Evolutionary conservation across 2,329 filamentous ascomycete species (phyloP), one percentile per base, ranked within the genome.

Genomic region (Trichoderma polysporum): DNA sequence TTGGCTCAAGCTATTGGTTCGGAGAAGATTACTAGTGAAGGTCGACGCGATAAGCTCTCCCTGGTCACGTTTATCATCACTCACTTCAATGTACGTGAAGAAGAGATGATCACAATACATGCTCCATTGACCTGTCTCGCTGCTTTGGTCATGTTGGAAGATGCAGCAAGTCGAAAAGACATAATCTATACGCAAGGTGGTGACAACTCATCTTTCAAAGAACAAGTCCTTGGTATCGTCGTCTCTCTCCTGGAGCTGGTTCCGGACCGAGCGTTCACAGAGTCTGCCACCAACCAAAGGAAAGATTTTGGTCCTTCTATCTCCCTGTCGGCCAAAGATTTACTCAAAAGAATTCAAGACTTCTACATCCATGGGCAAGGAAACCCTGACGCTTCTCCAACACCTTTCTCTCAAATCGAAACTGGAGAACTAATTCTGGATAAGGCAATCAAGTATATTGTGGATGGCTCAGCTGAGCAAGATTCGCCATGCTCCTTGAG

Each of bases 21-120:
- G 5, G 82, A 81, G 25, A 79, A 75, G 39, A 63, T 80, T n/a
- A 74, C 75, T 37, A 72, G 76, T 4, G 78, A 80, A 4, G 83
- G 87, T 66, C 85, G 84, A 60, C 79, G 86, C 69, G 85, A 86
- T 65, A 89, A 90, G 69, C 81, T 97, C 63, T 85, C 87, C 22
- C 83, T 97, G 49, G 88, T 94, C 63, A 87, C 86, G 69, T 99
- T 98, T 77, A 90, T 97, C 64, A 80, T 97, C 70, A 80, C 86
- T 5, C 90, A 94, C 71, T 99, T 99, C 83, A 98, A 97, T 76
- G 86, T 98, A 58, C 88, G 90, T 62, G 95, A 99, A 78, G 95
- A 98, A 77, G 96, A 99, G 75, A 98, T 99, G 94, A 79, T 97
- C 17, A 87, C 91, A 2, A 81, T 92, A 25, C 94, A 98, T 78